Conservation (phyloP, 1,284 basidiomycete genomes). For the Caloboletus firmus region DNA sequence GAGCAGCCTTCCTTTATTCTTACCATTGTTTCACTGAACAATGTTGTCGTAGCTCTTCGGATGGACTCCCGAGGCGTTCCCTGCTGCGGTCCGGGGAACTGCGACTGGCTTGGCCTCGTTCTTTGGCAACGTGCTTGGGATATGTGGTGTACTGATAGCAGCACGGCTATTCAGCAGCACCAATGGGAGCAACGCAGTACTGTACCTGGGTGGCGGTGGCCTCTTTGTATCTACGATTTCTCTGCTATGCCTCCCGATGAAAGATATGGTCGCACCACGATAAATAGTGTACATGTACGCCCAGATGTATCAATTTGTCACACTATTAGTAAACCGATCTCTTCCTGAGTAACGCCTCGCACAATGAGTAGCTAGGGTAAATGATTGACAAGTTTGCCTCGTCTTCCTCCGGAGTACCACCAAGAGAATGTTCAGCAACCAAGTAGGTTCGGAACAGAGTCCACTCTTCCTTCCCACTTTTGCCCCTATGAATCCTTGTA, state of each 20-base stretch:
- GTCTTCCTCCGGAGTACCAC: too few species aligned
- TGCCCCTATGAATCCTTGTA: too few species aligned
- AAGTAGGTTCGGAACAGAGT: too few species aligned
- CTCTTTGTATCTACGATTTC: constrained; percentile 10
- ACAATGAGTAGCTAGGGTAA: too few species aligned
- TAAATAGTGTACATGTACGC: neutral
- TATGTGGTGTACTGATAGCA: constrained; percentile 1
- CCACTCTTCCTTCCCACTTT: too few species aligned
- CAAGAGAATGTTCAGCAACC: too few species aligned
- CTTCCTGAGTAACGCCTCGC: too few species aligned
- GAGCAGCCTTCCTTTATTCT: neutral
- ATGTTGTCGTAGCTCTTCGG: constrained; percentile 11
- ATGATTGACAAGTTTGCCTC: too few species aligned
- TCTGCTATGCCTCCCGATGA: constrained; percentile 8
- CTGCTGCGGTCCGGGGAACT: constrained; percentile 17
- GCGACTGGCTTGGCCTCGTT: constrained; percentile 11
- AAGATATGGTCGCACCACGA: constrained; percentile 19
- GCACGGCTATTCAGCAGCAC: neutral
- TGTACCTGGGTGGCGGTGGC: constrained; percentile 18
- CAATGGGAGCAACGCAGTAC: constrained; percentile 9
- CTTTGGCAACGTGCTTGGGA: constrained; percentile 6
- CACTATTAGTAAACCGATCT: too few species aligned
- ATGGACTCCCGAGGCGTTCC: constrained; percentile 24
- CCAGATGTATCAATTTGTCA: too few species aligned
- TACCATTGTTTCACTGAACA: neutral